These are phyloP conservation scores for Annulohypoxylon maeteangense DNA, from an alignment of 495 filamentous ascomycete species.

Conservation along the genomic window DNA sequence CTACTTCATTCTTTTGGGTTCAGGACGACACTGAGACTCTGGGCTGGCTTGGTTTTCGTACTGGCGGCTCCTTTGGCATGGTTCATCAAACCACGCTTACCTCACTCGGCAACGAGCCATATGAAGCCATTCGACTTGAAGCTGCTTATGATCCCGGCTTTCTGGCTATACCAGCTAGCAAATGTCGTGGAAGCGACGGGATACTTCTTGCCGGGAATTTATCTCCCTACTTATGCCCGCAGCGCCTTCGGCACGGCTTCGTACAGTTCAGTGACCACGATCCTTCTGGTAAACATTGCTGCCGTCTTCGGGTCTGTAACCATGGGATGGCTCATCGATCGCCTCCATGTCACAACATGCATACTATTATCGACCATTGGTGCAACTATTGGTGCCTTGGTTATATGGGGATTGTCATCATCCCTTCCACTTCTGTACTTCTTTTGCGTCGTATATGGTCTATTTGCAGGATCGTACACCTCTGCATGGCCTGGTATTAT, in stretches of 20 bases:
- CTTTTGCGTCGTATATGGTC: conserved; percentile 72
- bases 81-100: conserved; percentile 65
- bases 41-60: conserved; percentile 58
- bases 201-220: conserved; percentile 71
- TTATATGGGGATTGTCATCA: conserved; percentile 71
- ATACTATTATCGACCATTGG: conserved; percentile 68
- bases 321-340: conserved; percentile 68
- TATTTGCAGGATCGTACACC: conserved; percentile 72
- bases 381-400: conserved; percentile 65
- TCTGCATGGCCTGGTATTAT: conserved; percentile 68
- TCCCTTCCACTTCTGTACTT: conserved; percentile 65
- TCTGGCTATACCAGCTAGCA: conserved; percentile 61
- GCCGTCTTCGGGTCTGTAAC: conserved; percentile 65
- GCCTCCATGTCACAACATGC: conserved; percentile 66
- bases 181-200: conserved; percentile 68
- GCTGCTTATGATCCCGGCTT: conserved; percentile 57
- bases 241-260: conserved; percentile 49
- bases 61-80: conserved; percentile 62
- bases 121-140: conserved; percentile 52
- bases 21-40: conserved; percentile 58
- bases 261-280: conserved; percentile 56
- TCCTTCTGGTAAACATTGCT: conserved; percentile 67
- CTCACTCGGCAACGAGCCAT: conserved; percentile 54
- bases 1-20: conserved; percentile 60
- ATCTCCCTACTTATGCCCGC: conserved; percentile 64